Evolutionary conservation across 345 rosid species (phyloP), one percentile per base, ranked within the genome.

Genomic region (Punica granatum): DNA sequence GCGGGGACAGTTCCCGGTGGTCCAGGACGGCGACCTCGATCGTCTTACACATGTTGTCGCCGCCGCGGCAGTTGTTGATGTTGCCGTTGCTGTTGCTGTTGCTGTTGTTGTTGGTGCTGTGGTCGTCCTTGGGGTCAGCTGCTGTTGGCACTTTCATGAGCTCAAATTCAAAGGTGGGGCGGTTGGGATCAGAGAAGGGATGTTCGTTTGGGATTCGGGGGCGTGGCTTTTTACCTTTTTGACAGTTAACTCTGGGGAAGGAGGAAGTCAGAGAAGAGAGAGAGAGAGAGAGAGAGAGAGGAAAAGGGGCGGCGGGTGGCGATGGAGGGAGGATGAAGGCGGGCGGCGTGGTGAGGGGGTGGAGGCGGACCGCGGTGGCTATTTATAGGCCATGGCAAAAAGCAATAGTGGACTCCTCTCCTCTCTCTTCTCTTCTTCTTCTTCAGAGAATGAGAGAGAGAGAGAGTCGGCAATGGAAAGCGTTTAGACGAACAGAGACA

Each of bases 21-120:
- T 88, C 94, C 75, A 76, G 78, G 56, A 76, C 69, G 62, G 84
- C 72, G 6, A 86, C 86, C 64, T 80, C 85, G 71, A 84, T 84
- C 31, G 79, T 80, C 65, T 41, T 70, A 73, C 81, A 87, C 83
- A 78, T 74, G 64, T 65, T 66, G 34, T 43, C 75, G 21, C 58
- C 67, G 3, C 46, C 67, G 13, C 19, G 35, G 30, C 0, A 26
- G 3, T 0, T 19, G 67, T 41, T 58, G 62, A 12, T 59, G 69
- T 7, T n/a, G 69, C 13, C 31, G 28, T 21, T 30, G 49, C 21
- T 14, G 1, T 14, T 18, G 71, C 13, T 30, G 26, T 41, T 58
- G 62, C 21, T 59, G 69, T 7, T n/a, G 69, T 7, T 19, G 28
- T 21, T 30, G 49, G 5, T 14, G 1, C 4, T 18, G 71, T 13